A percentile compares a stretch with the other conserved stretches of the same genome.
Conservation (phyloP, 345 rosid species). For the Chamaenerion angustifolium region DNA sequence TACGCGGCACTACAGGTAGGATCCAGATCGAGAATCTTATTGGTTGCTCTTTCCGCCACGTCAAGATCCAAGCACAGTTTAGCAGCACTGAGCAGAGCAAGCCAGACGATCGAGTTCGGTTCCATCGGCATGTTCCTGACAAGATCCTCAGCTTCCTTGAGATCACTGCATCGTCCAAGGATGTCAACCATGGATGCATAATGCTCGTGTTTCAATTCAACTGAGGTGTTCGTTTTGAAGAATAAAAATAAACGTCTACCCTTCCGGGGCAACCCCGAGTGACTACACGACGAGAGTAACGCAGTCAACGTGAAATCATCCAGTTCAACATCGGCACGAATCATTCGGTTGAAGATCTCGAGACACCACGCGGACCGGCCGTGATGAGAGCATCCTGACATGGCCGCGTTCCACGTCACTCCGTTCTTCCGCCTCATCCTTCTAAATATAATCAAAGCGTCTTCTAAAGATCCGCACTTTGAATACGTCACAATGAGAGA, state of each 20-base stretch:
- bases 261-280: constrained; percentile 46
- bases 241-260: constrained; percentile 44
- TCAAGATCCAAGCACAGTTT: constrained; percentile 38
- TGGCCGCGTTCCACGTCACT: constrained; percentile 63
- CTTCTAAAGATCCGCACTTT: constrained; percentile 34
- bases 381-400: constrained; percentile 57
- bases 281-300: constrained; percentile 72
- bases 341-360: constrained; percentile 38
- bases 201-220: constrained; percentile 34
- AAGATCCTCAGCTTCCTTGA: constrained; percentile 54
- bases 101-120: constrained; percentile 48
- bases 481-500: constrained; percentile 49
- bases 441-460: constrained; percentile 33
- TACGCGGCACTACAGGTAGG: constrained; percentile 43
- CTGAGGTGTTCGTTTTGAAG: constrained; percentile 18
- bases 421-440: constrained; percentile 25
- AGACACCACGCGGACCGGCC: constrained; percentile 43
- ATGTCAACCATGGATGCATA: constrained; percentile 66
- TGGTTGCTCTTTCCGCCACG: constrained; percentile 53
- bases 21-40: constrained; percentile 28
- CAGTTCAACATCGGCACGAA: constrained; percentile 34
- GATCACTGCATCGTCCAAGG: constrained; percentile 47
- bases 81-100: constrained; percentile 65
- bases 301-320: constrained; percentile 75
- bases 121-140: constrained; percentile 31